Base-by-base conservation (phyloP, 345 rosid species). In the Theobroma cacao region DNA sequence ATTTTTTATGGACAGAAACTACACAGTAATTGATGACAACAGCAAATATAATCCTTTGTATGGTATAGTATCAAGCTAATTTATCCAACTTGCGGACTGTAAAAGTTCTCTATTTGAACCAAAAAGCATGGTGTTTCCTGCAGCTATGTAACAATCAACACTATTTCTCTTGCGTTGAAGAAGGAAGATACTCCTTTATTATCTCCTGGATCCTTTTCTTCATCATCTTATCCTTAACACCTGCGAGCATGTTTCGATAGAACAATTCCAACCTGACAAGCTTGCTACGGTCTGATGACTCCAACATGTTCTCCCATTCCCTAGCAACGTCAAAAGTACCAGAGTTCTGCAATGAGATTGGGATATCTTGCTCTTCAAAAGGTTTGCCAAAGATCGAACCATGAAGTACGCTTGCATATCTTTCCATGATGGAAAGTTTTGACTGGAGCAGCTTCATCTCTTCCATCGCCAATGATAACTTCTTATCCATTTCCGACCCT, bases 231-330 rank as follows among this genome's bases (percentile, higher is more conserved):
- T 95, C 98, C 83, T 95, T 91, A 14, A 95, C 97, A 22, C 94
- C 89, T 0, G 85, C 82, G n/a, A 89, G 81, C 95, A 91, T 89
- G 86, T 85, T 89, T 78, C 86, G 80, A 75, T 95, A 90, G 80
- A 95, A 93, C 84, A 82, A 78, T 79, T 95, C 94, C 89, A 95
- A 79, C 78, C 92, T 89, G 52, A 84, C 64, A n/a, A 95, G 94
- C 88, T 85, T 89, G 67, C 83, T 77, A 40, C 78, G 86, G 66
- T 95, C 98, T 0, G 93, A 91, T 66, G 86, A 81, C 77, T 95
- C 98, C 72, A 95, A 60, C 91, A 95, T 91, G 63, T 79, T 83
- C 34, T 91, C 97, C 98, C 98, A 95, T 76, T 91, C 93, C 74
- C 82, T 84, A 4, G 89, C 88, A 30, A 95, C 81, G 85, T 95